A percentile compares a stretch with the other conserved stretches of the same genome.
Conservation (phyloP, 306 rosid genomes). For the Macrotyloma uniflorum region DNA sequence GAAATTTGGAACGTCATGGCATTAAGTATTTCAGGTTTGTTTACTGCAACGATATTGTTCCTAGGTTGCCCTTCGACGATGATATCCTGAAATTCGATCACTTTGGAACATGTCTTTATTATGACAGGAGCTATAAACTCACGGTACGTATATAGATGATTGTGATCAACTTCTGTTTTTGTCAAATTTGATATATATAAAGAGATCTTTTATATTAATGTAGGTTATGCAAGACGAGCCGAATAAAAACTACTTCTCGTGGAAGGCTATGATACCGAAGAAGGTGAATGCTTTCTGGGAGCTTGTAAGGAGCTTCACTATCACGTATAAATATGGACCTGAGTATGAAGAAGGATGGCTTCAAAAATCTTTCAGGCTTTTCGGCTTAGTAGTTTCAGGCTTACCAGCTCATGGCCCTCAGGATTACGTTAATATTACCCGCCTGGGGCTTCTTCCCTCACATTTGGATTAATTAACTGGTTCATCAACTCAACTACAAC, state of each 20-base stretch:
- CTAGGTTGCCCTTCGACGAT: conserved; percentile 61
- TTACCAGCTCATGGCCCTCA: conserved; percentile 54
- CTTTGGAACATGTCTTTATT: conserved; percentile 62
- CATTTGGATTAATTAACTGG: conserved; percentile 6
- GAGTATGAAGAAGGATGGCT: conserved; percentile 48
- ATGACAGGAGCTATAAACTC: conserved; percentile 38
- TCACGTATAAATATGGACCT: conserved; percentile 38
- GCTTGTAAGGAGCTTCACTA: conserved; percentile 63
- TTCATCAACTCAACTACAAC: not conserved
- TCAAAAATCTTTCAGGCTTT: conserved; percentile 41
- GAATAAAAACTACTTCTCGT: conserved; percentile 58
- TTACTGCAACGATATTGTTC: conserved; percentile 60
- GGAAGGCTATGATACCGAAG: conserved; percentile 33
- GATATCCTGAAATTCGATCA: conserved; percentile 57
- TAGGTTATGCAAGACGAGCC: conserved; percentile 60
- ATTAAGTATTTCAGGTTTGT: conserved; percentile 61
- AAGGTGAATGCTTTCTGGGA: conserved; percentile 51
- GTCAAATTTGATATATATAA: not conserved
- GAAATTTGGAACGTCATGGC: conserved; percentile 27
- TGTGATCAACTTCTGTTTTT: not conserved
- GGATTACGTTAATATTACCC: conserved; percentile 64
- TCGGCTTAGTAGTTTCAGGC: conserved; percentile 51
- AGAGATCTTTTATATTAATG: not conserved
- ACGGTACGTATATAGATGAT: conserved; percentile 36
- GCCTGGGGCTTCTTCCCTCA: conserved; percentile 38